phyloP scores from a whole-genome alignment of 1,284 basidiomycete genomes.

The Ustilago nuda region DNA sequence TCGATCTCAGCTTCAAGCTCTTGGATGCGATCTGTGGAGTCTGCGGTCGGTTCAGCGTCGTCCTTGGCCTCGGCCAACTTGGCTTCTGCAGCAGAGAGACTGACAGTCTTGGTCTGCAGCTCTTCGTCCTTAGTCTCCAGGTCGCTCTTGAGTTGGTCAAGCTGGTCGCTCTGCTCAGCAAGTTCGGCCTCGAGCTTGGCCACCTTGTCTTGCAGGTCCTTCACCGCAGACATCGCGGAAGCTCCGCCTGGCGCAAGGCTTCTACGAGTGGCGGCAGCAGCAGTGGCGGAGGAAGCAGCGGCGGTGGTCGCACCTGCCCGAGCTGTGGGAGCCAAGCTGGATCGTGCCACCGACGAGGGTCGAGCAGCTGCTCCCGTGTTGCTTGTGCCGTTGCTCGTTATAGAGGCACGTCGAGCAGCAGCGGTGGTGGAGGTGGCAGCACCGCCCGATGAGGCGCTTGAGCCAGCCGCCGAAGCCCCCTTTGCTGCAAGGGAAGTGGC shows the following conservation, averaged over 20 bases:
- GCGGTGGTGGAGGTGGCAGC: conserved; percentile 30
- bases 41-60: conserved; percentile 3
- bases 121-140: conserved; percentile 54
- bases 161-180: conserved; percentile 48
- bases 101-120: conserved; percentile 51
- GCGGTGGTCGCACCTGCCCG: conserved; percentile 13
- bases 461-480: conserved; percentile 28
- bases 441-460: conserved; percentile 30
- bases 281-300: conserved; percentile 16
- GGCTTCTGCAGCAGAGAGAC: conserved; percentile 52
- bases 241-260: conserved; percentile 31
- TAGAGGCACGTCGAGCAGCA: conserved; percentile 41
- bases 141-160: conserved; percentile 48
- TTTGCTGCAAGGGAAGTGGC: conserved; percentile 30
- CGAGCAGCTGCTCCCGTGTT: conserved; percentile 24
- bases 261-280: conserved; percentile 27
- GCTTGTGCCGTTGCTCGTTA: conserved; percentile 43
- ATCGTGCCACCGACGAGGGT: conserved; percentile 30
- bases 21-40: conserved; percentile 22
- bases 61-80: conserved; percentile 28
- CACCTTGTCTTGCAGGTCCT: conserved; percentile 50
- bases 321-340: conserved; percentile 27
- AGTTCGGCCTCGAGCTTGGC: conserved; percentile 52
- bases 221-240: conserved; percentile 25
- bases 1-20: conserved; percentile 42